These are phyloP conservation scores for Schizophyllum amplum DNA, from an alignment of 1,284 basidiomycete genomes.

Conservation along the genomic window DNA sequence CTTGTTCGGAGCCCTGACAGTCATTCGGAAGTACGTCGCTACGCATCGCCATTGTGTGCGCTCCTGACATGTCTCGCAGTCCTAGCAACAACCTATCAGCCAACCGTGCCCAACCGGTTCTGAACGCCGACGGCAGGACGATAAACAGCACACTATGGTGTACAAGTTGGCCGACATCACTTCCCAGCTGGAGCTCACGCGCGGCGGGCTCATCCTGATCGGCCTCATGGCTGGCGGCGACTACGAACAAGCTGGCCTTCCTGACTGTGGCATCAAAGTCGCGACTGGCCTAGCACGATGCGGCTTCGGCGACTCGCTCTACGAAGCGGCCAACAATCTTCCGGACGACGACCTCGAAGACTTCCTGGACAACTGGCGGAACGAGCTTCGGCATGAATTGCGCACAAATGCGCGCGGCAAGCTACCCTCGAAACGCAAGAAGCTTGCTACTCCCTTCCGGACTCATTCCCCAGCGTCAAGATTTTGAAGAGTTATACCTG, in stretches of 20 bases:
- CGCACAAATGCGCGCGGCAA: slow-evolving; percentile 58
- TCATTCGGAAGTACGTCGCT: slow-evolving; percentile 52
- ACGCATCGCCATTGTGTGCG: slow-evolving; percentile 3
- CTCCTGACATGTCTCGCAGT: slow-evolving; percentile 29
- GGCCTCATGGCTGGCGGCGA: slow-evolving; percentile 88
- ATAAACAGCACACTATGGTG: slow-evolving; percentile 67
- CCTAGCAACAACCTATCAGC: slow-evolving; percentile 68
- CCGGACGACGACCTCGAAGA: slow-evolving; percentile 35
- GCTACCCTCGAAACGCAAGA: slow-evolving; percentile 49
- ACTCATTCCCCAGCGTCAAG: slow-evolving; percentile 57
- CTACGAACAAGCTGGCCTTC: slow-evolving; percentile 68
- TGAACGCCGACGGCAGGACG: slow-evolving; percentile 62
- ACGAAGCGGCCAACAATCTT: slow-evolving; percentile 50
- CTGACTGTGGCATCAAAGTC: slow-evolving; percentile 53
- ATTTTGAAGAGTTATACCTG: slow-evolving; percentile 67
- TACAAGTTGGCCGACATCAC: slow-evolving; percentile 51
- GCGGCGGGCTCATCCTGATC: slow-evolving; percentile 77
- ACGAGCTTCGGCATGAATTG: slow-evolving; percentile 59
- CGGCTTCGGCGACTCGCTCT: slow-evolving; percentile 63
- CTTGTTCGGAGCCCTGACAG: slow-evolving; percentile 77
- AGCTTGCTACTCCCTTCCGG: slow-evolving; percentile 54
- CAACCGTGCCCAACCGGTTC: slow-evolving; percentile 49
- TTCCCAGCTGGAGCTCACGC: slow-evolving; percentile 48
- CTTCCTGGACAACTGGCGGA: slow-evolving; percentile 60
- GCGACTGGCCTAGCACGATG: slow-evolving; percentile 63